These are phyloP conservation scores for Orbilia blumenaviensis DNA, from an alignment of 2,329 filamentous ascomycete genomes.

Conservation along the genomic window DNA sequence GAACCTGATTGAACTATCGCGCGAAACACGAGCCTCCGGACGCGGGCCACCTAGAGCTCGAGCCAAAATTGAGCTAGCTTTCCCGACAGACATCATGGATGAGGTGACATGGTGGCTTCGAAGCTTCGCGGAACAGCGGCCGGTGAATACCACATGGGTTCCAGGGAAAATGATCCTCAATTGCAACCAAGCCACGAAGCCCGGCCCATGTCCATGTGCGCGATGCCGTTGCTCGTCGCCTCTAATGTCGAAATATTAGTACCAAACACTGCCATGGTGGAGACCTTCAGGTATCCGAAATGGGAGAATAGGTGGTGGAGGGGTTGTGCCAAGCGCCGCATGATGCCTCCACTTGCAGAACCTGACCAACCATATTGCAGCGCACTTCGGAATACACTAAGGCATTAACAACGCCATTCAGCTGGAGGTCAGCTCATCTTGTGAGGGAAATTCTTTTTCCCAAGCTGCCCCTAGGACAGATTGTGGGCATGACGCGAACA, in stretches of 20 bases:
- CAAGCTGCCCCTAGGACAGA: neutral
- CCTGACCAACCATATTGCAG: too few relatives aligned
- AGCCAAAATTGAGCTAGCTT: neutral
- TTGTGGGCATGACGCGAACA: conserved; percentile 7
- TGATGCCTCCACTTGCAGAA: conserved; percentile 34
- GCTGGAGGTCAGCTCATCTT: conserved; percentile 33
- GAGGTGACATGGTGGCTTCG: neutral
- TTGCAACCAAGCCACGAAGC: conserved; percentile 6
- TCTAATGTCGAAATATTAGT: neutral
- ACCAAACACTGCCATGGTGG: neutral
- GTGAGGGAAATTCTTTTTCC: too few relatives aligned
- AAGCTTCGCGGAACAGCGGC: neutral
- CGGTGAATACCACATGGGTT: neutral
- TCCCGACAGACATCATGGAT: neutral
- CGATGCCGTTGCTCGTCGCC: neutral
- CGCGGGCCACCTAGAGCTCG: neutral
- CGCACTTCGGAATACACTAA: conserved; percentile 44
- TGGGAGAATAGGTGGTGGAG: neutral
- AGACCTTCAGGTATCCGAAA: neutral
- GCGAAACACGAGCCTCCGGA: neutral
- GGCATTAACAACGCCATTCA: conserved; percentile 26
- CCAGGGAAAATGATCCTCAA: conserved; percentile 8
- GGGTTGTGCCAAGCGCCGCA: conserved; percentile 14
- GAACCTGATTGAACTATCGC: neutral
- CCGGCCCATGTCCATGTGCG: neutral